These are phyloP conservation scores for Leptographium galeiforme DNA, from an alignment of 2,329 filamentous ascomycete genomes.

Conservation along the genomic window DNA sequence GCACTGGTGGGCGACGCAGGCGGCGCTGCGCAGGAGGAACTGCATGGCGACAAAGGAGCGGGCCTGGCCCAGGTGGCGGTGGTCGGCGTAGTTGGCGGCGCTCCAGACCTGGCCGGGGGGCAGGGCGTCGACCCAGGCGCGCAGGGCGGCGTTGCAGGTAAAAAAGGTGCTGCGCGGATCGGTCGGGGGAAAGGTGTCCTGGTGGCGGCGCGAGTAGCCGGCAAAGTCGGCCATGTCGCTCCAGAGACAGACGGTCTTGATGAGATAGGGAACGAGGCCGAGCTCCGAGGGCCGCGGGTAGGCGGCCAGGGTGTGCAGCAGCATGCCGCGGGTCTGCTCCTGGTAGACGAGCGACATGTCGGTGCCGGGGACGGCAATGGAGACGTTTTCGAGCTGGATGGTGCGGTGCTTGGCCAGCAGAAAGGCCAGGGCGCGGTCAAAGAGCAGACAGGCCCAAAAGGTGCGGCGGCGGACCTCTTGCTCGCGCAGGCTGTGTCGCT, in stretches of 20 bases:
- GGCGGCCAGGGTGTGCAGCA: constrained; percentile 4
- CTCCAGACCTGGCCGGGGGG: constrained; percentile 10
- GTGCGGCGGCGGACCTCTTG: constrained; percentile 8
- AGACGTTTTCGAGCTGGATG: constrained; percentile 1
- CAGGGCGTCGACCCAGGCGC: constrained; percentile 8
- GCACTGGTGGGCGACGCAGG: constrained; percentile 14
- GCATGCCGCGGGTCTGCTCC: constrained; percentile 9
- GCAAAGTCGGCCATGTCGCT: constrained; percentile 10
- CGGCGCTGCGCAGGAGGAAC: constrained; percentile 12
- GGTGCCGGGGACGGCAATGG: constrained; percentile 9
- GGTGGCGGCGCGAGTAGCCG: constrained; percentile 3
- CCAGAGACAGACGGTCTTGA: constrained; percentile 11
- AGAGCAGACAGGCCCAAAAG: constrained; percentile 8
- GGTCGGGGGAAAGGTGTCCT: constrained; percentile 8
- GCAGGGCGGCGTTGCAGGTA: constrained; percentile 3
- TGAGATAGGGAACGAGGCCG: constrained; percentile 9
- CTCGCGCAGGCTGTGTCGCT: constrained; percentile 12
- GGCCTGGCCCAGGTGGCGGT: constrained; percentile 10
- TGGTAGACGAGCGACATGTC: constrained; percentile 10
- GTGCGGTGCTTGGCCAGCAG: constrained; percentile 10
- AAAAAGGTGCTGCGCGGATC: constrained; percentile 5
- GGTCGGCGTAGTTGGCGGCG: constrained; percentile 6
- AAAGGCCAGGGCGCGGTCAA: constrained; percentile 3
- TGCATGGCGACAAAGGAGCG: constrained; percentile 13
- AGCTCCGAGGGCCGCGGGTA: constrained; percentile 9